Conservation (phyloP, 83 land plant species). For the Diphasiastrum complanatum region DNA sequence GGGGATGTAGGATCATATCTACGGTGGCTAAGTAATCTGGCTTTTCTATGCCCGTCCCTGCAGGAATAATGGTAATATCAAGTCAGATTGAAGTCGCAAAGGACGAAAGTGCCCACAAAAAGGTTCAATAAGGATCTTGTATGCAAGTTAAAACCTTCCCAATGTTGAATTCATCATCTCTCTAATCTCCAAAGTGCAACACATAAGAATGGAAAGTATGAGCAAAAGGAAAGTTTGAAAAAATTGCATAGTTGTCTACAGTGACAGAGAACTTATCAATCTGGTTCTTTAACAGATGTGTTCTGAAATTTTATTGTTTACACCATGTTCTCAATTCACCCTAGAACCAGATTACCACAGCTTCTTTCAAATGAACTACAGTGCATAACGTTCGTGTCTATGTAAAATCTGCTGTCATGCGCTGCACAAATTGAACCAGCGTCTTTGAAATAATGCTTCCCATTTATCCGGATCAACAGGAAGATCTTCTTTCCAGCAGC, state of each 20-base stretch:
- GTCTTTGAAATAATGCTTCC: neutral
- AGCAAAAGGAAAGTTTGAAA: neutral
- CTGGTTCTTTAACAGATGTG: neutral
- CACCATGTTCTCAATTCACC: too few relatives aligned
- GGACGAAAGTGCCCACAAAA: neutral
- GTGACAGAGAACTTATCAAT: neutral
- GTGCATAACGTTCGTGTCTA: too few relatives aligned
- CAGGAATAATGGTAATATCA: slow-evolving; percentile 2
- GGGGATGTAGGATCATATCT: slow-evolving; percentile 92
- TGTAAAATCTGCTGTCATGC: too few relatives aligned
- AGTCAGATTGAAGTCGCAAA: neutral
- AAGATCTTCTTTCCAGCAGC: too few relatives aligned
- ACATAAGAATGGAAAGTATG: neutral
- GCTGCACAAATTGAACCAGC: neutral
- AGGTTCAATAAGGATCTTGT: too few relatives aligned
- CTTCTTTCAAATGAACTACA: too few relatives aligned
- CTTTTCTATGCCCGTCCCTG: slow-evolving; percentile 81
- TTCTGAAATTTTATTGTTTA: too few relatives aligned
- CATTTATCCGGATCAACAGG: neutral
- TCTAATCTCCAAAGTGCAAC: neutral
- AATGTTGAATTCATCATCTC: too few relatives aligned
- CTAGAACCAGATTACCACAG: too few relatives aligned
- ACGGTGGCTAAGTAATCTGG: slow-evolving; percentile 94
- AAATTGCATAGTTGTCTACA: neutral
- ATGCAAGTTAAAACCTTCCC: too few relatives aligned